Percentiles rank a stretch among this genome's conserved stretches.
These are phyloP conservation scores for Polytrichum commune DNA, from an alignment of 225 moss, liverwort and hornwort species.

Conservation along the genomic window DNA sequence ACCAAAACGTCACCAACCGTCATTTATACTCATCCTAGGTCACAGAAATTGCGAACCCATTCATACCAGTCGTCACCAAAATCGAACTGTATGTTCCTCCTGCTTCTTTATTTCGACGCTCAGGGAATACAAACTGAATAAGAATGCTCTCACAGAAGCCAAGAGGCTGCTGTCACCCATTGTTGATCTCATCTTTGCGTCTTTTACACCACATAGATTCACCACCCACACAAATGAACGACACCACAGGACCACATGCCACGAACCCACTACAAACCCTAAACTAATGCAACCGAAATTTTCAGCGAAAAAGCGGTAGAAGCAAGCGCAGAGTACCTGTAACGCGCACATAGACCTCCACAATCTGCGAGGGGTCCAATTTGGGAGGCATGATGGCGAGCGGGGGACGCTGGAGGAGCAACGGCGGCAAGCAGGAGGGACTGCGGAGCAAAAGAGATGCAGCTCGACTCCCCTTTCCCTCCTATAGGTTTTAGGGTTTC, in stretches of 20 bases:
- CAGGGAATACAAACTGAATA: constrained; percentile 37
- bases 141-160: constrained; percentile 17
- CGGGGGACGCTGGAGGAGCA: neutral
- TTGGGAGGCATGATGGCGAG: constrained; percentile 49
- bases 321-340: constrained; percentile 22
- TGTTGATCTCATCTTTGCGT: constrained; percentile 23
- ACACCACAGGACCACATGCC: neutral
- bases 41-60: neutral
- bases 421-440: too few relatives aligned
- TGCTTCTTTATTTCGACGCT: constrained; percentile 12
- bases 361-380: constrained; percentile 57
- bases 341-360: constrained; percentile 57
- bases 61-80: too few relatives aligned
- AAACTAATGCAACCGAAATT: neutral
- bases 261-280: neutral
- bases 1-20: neutral
- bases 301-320: neutral
- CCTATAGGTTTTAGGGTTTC: too few relatives aligned
- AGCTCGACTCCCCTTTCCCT: too few relatives aligned
- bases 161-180: constrained; percentile 26
- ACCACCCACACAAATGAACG: neutral
- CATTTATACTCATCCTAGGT: neutral
- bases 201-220: neutral
- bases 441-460: too few relatives aligned
- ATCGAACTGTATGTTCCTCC: too few relatives aligned